These are phyloP conservation scores for Eremothecium gossypii DNA, from an alignment of 1,139 yeast species.

Conservation along the genomic window DNA sequence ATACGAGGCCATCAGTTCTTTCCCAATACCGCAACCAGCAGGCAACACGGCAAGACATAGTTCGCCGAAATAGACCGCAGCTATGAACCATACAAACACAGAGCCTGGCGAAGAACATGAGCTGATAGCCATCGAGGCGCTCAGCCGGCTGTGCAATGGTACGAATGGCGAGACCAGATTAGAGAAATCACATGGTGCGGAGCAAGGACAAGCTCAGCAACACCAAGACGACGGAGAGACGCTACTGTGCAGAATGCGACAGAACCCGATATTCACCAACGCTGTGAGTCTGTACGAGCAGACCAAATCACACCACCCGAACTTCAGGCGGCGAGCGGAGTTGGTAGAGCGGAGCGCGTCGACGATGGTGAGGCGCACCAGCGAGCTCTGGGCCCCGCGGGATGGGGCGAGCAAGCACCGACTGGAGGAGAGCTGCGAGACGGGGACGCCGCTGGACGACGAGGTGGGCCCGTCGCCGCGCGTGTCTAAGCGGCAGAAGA, in stretches of 20 bases:
- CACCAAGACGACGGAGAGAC: constrained; percentile 9
- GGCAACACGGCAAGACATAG: background rate
- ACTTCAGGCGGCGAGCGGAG: constrained; percentile 9
- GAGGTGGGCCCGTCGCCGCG: constrained; percentile 9
- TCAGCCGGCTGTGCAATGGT: constrained; percentile 21
- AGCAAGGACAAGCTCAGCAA: constrained; percentile 5
- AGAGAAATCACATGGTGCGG: constrained; percentile 14
- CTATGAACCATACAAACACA: background rate
- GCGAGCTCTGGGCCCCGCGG: constrained; percentile 1
- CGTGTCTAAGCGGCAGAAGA: constrained; percentile 21
- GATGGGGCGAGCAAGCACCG: constrained; percentile 1
- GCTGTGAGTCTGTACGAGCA: constrained; percentile 25
- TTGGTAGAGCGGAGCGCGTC: constrained; percentile 10
- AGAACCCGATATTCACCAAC: constrained; percentile 19
- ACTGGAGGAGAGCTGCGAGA: constrained; percentile 1
- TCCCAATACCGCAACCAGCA: background rate
- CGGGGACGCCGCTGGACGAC: constrained; percentile 8
- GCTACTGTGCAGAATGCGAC: constrained; percentile 15
- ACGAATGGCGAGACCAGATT: background rate
- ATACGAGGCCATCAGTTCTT: background rate
- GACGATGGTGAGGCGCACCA: constrained; percentile 9
- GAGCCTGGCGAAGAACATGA: constrained; percentile 1
- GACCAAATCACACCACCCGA: constrained; percentile 16
- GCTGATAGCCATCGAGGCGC: constrained; percentile 22
- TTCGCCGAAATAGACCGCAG: background rate